A percentile compares a stretch with the other conserved stretches of the same genome.
Evolutionary conservation across 2,329 filamentous ascomycete species (phyloP).

Genomic region (Sporothrix sp.): DNA sequence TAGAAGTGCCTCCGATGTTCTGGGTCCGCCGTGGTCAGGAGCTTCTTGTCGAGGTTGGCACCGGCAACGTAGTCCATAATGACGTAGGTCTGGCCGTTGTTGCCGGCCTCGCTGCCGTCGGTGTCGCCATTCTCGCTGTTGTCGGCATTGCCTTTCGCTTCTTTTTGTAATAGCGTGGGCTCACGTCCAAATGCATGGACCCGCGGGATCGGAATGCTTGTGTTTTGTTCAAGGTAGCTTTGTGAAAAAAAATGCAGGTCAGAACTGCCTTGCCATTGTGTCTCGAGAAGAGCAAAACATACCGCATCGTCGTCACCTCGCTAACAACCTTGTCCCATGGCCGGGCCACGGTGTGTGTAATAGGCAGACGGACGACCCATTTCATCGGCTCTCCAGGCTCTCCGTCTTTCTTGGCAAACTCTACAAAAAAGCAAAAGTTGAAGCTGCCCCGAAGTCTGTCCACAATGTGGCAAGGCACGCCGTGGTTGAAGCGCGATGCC

Average conservation of each 20-base stretch:
- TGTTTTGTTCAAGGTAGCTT: constrained; percentile 11
- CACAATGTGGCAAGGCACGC: too few relatives aligned
- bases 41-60: constrained; percentile 16
- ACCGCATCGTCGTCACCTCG: too few relatives aligned
- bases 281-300: too few relatives aligned
- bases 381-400: too few relatives aligned
- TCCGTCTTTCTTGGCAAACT: too few relatives aligned
- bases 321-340: too few relatives aligned
- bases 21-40: constrained; percentile 4
- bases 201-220: constrained; percentile 19
- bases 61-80: constrained; percentile 19
- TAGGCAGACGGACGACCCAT: too few relatives aligned
- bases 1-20: constrained; percentile 15
- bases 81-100: constrained; percentile 17
- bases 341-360: too few relatives aligned
- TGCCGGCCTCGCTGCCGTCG: background rate
- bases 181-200: constrained; percentile 19
- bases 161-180: background rate
- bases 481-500: too few relatives aligned
- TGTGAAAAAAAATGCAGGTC: background rate
- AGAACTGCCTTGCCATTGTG: too few relatives aligned
- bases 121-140: background rate
- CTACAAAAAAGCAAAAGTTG: too few relatives aligned
- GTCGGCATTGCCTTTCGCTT: background rate
- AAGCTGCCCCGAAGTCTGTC: too few relatives aligned